phyloP scores from a whole-genome alignment of 106 monocot genomes.

The Allium sativum region DNA sequence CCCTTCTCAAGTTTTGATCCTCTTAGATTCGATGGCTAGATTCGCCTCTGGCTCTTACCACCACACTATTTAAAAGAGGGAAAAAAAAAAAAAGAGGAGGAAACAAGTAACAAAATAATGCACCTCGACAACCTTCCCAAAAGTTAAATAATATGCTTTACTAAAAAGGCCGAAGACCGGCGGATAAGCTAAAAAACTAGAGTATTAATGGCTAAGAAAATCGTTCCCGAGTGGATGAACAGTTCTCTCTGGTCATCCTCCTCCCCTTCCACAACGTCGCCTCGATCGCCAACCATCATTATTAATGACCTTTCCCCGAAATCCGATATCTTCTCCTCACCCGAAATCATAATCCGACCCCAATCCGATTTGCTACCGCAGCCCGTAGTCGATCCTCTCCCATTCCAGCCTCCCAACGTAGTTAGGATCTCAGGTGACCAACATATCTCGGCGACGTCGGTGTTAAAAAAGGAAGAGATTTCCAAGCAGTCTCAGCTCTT shows the following conservation, averaged over 20 bases:
- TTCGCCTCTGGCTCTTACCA: too few species aligned
- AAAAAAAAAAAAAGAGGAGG: too few species aligned
- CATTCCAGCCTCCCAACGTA: constrained; percentile 4
- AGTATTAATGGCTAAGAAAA: constrained; percentile 46
- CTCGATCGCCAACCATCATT: neutral
- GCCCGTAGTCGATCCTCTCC: neutral
- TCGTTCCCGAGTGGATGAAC: constrained; percentile 68
- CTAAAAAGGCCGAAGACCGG: too few species aligned
- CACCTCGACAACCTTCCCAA: too few species aligned
- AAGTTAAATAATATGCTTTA: too few species aligned
- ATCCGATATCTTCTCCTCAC: constrained; percentile 1
- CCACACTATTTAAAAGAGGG: too few species aligned
- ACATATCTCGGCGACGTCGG: neutral
- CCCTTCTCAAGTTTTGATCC: too few species aligned
- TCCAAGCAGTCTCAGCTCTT: constrained; percentile 64
- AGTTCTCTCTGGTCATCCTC: constrained; percentile 58
- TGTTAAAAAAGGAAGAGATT: constrained; percentile 43
- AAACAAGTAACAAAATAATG: too few species aligned
- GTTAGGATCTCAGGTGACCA: neutral
- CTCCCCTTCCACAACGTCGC: neutral
- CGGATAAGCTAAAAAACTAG: too few species aligned
- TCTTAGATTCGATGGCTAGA: too few species aligned
- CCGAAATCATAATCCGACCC: neutral
- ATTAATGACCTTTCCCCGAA: neutral
- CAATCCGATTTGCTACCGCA: neutral